These are phyloP conservation scores for Scenedesmus sp. DNA, from an alignment of 163 green algal genomes.

Conservation along the genomic window DNA sequence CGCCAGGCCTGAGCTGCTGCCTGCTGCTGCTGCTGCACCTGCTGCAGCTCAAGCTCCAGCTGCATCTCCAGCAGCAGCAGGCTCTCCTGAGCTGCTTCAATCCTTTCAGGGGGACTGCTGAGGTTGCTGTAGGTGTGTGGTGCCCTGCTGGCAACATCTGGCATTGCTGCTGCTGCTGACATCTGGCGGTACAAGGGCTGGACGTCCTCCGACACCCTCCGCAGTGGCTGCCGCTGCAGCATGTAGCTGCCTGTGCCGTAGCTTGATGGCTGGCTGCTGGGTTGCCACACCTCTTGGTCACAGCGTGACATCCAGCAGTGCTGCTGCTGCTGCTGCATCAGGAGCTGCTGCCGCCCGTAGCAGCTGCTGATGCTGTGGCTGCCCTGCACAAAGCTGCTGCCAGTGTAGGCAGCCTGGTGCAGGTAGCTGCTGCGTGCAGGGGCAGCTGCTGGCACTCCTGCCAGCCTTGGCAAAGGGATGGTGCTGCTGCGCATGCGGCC, in stretches of 20 bases:
- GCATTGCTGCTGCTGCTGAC: not conserved
- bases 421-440: not conserved
- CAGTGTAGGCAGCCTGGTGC: not conserved
- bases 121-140: not conserved
- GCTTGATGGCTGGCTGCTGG: no score
- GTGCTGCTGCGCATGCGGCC: not conserved
- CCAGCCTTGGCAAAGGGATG: not conserved
- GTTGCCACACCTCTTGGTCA: no score
- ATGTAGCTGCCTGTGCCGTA: no score
- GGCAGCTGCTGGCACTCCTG: not conserved
- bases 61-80: not conserved
- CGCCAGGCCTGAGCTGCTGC: not conserved
- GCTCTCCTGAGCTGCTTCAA: not conserved
- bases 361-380: no score
- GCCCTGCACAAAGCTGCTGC: not conserved
- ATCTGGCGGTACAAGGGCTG: not conserved
- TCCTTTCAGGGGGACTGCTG: not conserved
- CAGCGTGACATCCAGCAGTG: no score
- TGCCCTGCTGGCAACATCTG: not conserved
- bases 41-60: not conserved
- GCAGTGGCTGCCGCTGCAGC: not conserved
- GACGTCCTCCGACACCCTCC: not conserved
- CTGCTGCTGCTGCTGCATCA: no score
- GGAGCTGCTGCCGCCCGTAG: no score
- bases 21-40: not conserved